Evolutionary conservation across 225 moss, liverwort and hornwort genomes (phyloP).

Genomic region (Antitrichia curtipendula): DNA sequence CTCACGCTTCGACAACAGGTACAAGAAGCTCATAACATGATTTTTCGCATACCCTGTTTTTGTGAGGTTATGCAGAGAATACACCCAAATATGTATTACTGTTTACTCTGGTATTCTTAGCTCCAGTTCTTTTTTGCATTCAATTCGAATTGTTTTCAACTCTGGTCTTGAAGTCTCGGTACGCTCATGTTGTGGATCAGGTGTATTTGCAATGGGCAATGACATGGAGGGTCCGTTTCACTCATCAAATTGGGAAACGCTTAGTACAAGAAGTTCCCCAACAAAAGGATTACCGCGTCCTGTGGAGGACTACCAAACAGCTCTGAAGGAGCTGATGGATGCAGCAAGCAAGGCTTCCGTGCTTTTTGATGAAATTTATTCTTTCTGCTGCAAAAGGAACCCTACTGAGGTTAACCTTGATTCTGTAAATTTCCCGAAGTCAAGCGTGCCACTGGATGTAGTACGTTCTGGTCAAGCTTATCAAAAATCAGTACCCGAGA

Average conservation of each 20-base stretch:
- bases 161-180: not conserved
- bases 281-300: constrained; percentile 21
- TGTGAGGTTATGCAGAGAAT: not conserved
- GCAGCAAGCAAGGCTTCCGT: constrained; percentile 44
- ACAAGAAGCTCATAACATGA: not conserved
- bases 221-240: constrained; percentile 15
- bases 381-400: not conserved
- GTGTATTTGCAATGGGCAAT: not conserved
- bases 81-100: not conserved
- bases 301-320: constrained; percentile 42
- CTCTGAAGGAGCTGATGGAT: constrained; percentile 45
- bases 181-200: constrained; percentile 1
- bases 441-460: constrained; percentile 13
- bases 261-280: not conserved
- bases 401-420: not conserved
- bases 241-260: constrained; percentile 20
- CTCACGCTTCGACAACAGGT: constrained; percentile 10
- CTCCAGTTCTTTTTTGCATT: not conserved
- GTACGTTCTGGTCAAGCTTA: constrained; percentile 14
- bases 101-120: not conserved
- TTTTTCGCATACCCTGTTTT: not conserved
- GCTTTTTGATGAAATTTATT: constrained; percentile 41
- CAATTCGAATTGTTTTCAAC: not conserved
- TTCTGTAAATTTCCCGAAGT: not conserved
- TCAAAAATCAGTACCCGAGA: constrained; percentile 14